Conservation (phyloP, 495 filamentous ascomycete genomes). For the Penicillium pulvis region DNA sequence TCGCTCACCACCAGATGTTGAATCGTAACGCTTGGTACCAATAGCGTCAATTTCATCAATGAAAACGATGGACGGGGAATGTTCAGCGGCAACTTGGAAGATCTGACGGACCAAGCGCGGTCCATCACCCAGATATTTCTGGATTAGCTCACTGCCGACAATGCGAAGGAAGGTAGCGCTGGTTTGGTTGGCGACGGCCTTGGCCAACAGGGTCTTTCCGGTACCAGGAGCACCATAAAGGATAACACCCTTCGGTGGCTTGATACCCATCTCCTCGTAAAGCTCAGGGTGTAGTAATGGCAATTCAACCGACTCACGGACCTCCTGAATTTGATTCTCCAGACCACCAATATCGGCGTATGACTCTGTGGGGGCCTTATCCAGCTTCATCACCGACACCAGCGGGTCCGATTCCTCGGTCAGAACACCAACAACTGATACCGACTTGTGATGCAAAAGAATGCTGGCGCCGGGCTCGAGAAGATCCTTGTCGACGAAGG, state of each 20-base stretch:
- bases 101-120: constrained; percentile 93
- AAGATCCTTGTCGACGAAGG: constrained; percentile 98
- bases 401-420: constrained; percentile 96
- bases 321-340: constrained; percentile 95
- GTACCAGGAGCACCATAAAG: constrained; percentile 97
- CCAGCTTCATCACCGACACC: constrained; percentile 98
- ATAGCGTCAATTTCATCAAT: constrained; percentile 99
- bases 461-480: constrained; percentile 96
- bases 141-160: constrained; percentile 95
- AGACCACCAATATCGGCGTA: constrained; percentile 98
- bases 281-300: constrained; percentile 95
- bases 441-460: constrained; percentile 94
- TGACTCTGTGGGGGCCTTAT: constrained; percentile 97
- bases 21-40: constrained; percentile 98
- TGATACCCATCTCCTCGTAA: constrained; percentile 99
- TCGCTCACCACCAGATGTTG: constrained; percentile 92
- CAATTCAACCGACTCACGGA: constrained; percentile 94
- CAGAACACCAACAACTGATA: constrained; percentile 95
- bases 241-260: constrained; percentile 98
- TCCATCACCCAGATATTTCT: constrained; percentile 98
- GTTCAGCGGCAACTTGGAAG: constrained; percentile 96
- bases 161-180: constrained; percentile 98
- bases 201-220: constrained; percentile 95
- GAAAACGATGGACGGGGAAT: constrained; percentile 96
- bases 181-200: constrained; percentile 98